These are phyloP conservation scores for Calonectria fujianensis DNA, from an alignment of 2,329 filamentous ascomycete genomes.

Conservation along the genomic window DNA sequence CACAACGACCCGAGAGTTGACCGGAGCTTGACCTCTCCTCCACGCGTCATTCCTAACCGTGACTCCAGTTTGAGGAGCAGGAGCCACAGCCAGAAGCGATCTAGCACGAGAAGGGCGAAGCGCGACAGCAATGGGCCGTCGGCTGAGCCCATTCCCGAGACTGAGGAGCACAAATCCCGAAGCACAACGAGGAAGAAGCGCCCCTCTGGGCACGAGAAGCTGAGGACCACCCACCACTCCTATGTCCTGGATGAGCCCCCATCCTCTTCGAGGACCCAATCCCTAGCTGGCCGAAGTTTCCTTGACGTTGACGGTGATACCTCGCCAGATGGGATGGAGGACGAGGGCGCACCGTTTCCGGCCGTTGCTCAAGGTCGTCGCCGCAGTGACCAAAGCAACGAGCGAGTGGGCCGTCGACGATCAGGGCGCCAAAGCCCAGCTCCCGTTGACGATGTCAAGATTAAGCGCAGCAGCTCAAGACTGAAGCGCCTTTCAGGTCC, in stretches of 20 bases:
- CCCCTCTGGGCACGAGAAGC: conserved; percentile 38
- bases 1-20: conserved; percentile 54
- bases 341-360: conserved; percentile 83
- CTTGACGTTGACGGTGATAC: conserved; percentile 59
- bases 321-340: conserved; percentile 59
- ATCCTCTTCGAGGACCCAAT: conserved; percentile 45
- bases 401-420: conserved; percentile 66
- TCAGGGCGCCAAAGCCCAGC: conserved; percentile 72
- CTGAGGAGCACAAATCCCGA: conserved; percentile 58
- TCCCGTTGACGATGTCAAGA: conserved; percentile 64
- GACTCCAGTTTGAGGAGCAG: conserved; percentile 81
- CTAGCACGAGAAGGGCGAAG: conserved; percentile 70
- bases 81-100: conserved; percentile 71
- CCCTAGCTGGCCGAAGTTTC: conserved; percentile 48
- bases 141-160: conserved; percentile 66
- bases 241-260: conserved; percentile 51
- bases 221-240: conserved; percentile 40
- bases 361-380: conserved; percentile 78
- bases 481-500: conserved; percentile 75
- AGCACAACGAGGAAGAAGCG: conserved; percentile 48
- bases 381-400: conserved; percentile 68
- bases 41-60: conserved; percentile 77
- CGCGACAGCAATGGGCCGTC: conserved; percentile 64
- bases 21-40: conserved; percentile 61
- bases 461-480: conserved; percentile 75